phyloP scores from a whole-genome alignment of 1,139 yeast species.

The Saccharomyces hybrid region DNA sequence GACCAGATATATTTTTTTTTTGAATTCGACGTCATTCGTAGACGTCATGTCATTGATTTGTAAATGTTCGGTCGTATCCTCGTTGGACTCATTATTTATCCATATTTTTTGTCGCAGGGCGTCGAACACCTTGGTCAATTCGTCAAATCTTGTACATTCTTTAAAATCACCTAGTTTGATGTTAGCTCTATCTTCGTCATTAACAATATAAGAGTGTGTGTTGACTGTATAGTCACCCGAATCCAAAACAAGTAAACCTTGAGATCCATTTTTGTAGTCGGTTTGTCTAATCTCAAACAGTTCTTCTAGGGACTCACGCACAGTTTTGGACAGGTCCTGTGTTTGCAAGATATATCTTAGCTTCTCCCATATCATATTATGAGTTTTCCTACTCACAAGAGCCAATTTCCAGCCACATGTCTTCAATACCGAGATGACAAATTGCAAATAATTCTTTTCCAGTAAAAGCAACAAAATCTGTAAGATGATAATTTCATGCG shows the following conservation, averaged over 20 bases:
- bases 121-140: not conserved
- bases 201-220: not conserved
- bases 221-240: not conserved
- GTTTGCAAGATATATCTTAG: conserved; percentile 56
- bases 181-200: not conserved
- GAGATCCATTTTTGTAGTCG: conserved; percentile 33
- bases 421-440: conserved; percentile 40
- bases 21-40: conserved; percentile 51
- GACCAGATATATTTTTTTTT: conserved; percentile 71
- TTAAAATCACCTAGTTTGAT: not conserved
- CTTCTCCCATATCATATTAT: conserved; percentile 51
- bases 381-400: conserved; percentile 37
- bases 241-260: not conserved
- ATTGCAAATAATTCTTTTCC: conserved; percentile 42
- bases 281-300: conserved; percentile 47
- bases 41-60: conserved; percentile 57
- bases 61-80: not conserved
- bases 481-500: conserved; percentile 54
- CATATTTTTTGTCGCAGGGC: not conserved
- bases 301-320: conserved; percentile 45
- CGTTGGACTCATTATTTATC: not conserved
- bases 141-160: not conserved
- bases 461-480: conserved; percentile 59
- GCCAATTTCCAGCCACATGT: conserved; percentile 36
- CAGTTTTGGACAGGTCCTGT: conserved; percentile 39